Conservation (phyloP, 805 yeast species). For the Cyberlindnera maritima region DNA sequence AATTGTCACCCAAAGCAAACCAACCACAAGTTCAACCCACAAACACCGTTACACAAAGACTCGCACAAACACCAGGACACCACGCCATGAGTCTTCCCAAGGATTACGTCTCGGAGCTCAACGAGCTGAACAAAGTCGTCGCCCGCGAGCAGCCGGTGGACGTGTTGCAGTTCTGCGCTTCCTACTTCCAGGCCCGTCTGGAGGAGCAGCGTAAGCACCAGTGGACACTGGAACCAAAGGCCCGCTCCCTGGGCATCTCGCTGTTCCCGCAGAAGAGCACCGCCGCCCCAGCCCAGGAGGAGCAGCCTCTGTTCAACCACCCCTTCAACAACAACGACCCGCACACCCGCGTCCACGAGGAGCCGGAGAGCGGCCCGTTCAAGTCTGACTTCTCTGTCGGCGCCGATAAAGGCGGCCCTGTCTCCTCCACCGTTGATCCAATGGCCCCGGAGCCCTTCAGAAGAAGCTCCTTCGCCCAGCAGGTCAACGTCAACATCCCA, state of each 20-base stretch:
- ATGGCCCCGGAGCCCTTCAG: conserved; percentile 13
- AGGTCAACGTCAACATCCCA: conserved; percentile 39
- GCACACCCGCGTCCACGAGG: conserved; percentile 41
- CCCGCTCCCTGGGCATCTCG: conserved; percentile 48
- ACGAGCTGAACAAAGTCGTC: conserved; percentile 59
- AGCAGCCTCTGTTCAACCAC: conserved; percentile 29
- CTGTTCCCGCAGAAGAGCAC: conserved; percentile 33
- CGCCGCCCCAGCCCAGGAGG: neutral
- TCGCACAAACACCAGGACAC: too few species aligned
- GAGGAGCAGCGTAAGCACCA: conserved; percentile 55
- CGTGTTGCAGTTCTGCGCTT: conserved; percentile 71
- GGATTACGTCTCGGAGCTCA: conserved; percentile 51
- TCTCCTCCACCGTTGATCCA: conserved; percentile 24
- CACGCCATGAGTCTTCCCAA: conserved; percentile 33
- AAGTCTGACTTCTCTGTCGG: conserved; percentile 28
- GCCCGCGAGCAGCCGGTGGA: conserved; percentile 58
- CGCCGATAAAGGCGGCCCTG: conserved; percentile 15
- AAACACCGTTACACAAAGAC: neutral
- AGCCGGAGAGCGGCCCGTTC: conserved; percentile 19
- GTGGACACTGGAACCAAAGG: conserved; percentile 49
- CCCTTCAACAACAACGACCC: conserved; percentile 67
- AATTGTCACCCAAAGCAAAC: neutral
- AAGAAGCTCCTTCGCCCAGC: conserved; percentile 15
- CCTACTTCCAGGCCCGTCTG: conserved; percentile 50
- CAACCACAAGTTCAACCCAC: neutral